Evolutionary conservation across 352 stramenopile species (phyloP).

Genomic region (Sclerospora graminicola): DNA sequence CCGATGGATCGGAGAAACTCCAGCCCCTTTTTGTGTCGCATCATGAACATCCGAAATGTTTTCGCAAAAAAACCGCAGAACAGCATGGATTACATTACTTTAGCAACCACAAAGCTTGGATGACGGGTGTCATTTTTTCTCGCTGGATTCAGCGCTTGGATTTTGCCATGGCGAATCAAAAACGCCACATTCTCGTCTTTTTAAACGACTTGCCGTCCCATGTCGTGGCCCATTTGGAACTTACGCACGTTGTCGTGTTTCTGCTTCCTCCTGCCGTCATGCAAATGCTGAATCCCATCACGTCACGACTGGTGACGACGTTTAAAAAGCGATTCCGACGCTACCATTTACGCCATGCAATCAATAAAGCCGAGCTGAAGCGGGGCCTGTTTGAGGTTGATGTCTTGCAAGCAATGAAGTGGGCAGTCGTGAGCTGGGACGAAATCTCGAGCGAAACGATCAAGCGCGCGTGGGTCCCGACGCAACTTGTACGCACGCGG

Average conservation of each 20-base stretch:
- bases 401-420: slow-evolving; percentile 74
- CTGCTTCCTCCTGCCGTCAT: slow-evolving; percentile 35
- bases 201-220: slow-evolving; percentile 74
- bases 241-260: slow-evolving; percentile 65
- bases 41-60: slow-evolving; percentile 65
- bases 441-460: slow-evolving; percentile 65
- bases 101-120: slow-evolving; percentile 73
- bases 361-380: slow-evolving; percentile 47
- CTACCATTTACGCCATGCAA: slow-evolving; percentile 55
- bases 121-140: slow-evolving; percentile 79
- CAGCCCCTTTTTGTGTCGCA: slow-evolving; percentile 78
- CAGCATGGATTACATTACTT: slow-evolving; percentile 79
- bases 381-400: slow-evolving; percentile 45
- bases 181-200: slow-evolving; percentile 66
- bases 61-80: slow-evolving; percentile 63
- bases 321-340: slow-evolving; percentile 74
- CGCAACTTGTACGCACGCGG: slow-evolving; percentile 42
- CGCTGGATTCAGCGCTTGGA: slow-evolving; percentile 74
- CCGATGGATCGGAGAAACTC: slow-evolving; percentile 63
- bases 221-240: slow-evolving; percentile 61
- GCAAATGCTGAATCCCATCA: slow-evolving; percentile 61
- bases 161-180: slow-evolving; percentile 66
- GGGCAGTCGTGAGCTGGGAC: slow-evolving; percentile 54
- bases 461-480: slow-evolving; percentile 49
- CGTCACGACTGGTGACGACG: slow-evolving; percentile 39